Conservation (phyloP, 352 stramenopile genomes). For the Globisporangium iwayamae region DNA sequence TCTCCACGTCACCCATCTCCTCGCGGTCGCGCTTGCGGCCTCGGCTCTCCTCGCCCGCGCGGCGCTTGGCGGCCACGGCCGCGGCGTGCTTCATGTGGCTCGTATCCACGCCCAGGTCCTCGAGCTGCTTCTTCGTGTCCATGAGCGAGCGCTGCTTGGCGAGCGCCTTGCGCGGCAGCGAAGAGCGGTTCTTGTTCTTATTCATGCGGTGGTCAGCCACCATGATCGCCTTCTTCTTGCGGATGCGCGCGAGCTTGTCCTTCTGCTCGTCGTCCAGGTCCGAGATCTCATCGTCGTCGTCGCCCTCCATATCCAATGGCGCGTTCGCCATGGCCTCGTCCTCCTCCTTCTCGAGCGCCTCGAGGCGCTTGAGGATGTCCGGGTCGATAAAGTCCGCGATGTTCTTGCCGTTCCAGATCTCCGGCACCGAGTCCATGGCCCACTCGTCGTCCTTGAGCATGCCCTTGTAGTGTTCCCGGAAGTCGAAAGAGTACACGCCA, state of each 20-base stretch:
- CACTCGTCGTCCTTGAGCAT: constrained; percentile 96
- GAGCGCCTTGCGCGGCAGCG: constrained; percentile 85
- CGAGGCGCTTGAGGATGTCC: constrained; percentile 96
- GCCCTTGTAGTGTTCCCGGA: constrained; percentile 95
- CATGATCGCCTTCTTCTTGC: constrained; percentile 84
- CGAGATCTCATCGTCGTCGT: constrained; percentile 76
- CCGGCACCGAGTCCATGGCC: constrained; percentile 96
- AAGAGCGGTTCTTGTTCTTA: constrained; percentile 95
- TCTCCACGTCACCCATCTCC: constrained; percentile 85
- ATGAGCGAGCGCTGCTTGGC: constrained; percentile 66
- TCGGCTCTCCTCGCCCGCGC: constrained; percentile 62
- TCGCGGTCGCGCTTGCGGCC: constrained; percentile 84
- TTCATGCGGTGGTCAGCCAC: constrained; percentile 86
- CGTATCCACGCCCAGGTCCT: constrained; percentile 89
- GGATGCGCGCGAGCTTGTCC: constrained; percentile 80
- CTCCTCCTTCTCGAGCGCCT: constrained; percentile 96
- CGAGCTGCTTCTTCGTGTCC: constrained; percentile 90
- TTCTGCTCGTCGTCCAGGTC: constrained; percentile 97
- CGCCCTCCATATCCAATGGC: constrained; percentile 84
- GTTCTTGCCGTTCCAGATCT: constrained; percentile 99
- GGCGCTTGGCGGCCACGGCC: constrained; percentile 63
- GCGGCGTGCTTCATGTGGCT: constrained; percentile 89
- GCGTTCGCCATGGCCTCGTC: constrained; percentile 93
- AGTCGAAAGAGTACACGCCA: constrained; percentile 97
- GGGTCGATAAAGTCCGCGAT: constrained; percentile 98